phyloP scores from a whole-genome alignment of 371 early-diverging fungal genomes.

The Syncephalastrum sp. region DNA sequence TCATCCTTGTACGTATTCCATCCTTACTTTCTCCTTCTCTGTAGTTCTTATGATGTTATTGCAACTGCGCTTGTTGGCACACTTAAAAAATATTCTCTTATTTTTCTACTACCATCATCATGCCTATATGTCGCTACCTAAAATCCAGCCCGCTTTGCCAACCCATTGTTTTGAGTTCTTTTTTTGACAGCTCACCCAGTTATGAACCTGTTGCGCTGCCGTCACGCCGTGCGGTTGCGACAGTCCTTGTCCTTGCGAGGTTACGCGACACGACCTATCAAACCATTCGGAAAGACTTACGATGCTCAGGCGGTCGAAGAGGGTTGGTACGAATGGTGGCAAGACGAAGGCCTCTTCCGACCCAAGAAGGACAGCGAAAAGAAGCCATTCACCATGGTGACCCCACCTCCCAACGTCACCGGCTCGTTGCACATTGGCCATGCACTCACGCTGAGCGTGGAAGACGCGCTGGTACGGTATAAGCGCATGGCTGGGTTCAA shows the following conservation, averaged over 20 bases:
- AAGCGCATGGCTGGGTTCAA: conserved; percentile 84
- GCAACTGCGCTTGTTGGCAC: too few relatives aligned
- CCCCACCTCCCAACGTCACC: conserved; percentile 98
- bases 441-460: conserved; percentile 87
- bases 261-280: conserved; percentile 19
- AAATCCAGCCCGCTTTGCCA: background rate
- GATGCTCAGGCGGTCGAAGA: conserved; percentile 52
- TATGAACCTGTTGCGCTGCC: background rate
- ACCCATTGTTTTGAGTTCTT: background rate
- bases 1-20: conserved; percentile 1
- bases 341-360: conserved; percentile 47
- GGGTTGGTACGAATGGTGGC: conserved; percentile 78
- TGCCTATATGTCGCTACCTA: too few relatives aligned
- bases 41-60: background rate
- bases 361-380: conserved; percentile 19
- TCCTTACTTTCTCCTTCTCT: conserved; percentile 1
- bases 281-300: conserved; percentile 27
- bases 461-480: conserved; percentile 88
- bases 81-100: background rate
- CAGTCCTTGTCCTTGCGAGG: background rate
- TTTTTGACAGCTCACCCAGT: conserved; percentile 10
- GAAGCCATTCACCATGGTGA: conserved; percentile 66
- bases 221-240: too few relatives aligned
- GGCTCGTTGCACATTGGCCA: conserved; percentile 97
- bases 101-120: too few relatives aligned